Evolutionary conservation across 306 rosid genomes (phyloP), one percentile per base, ranked within the genome.

Genomic region (Styphnolobium japonicum): DNA sequence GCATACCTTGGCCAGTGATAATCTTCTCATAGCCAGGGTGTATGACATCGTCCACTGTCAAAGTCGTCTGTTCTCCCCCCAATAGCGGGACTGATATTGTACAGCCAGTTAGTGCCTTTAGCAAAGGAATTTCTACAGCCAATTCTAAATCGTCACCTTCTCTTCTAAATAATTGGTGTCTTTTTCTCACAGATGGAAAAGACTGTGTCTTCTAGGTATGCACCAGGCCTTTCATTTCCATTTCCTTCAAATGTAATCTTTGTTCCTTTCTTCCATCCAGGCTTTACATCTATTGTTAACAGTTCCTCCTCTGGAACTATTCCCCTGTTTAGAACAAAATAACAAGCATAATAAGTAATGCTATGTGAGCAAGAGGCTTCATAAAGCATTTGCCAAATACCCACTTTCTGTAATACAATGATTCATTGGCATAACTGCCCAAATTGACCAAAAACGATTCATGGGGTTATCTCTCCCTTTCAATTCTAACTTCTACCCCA

Each of bases 261-360:
- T 0, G 95, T 88, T 22, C 95, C 90, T 43, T 83, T 82, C 45
- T 12, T 88, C 95, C 95, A 91, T 48, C 95, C 91, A 5, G 95
- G 90, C 79, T 87, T 77, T 63, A 88, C 90, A 19, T 83, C 33
- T 69, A 88, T 88, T 0, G 81, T 85, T 11, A 88, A 8, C 18
- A 74, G 27, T 45, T 91, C 92, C 53, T 85, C 91, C 62, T 91
- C 90, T 67, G 81, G 76, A 12, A 36, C 66, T 16, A 82, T 55
- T 72, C 70, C 52, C 79, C 91, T 90, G 82, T 80, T 76, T 67
- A 18, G 6, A n/a, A 71, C 48, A 25, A 52, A 52, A 11, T 4
- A 43, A 25, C 55, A 48, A 33, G 34, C 49, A 18, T 0, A 3
- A 4, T 12, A 4, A 31, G 27, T 40, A 33, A 33, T 33, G 37